These are phyloP conservation scores for Tuber indicum DNA, from an alignment of 495 filamentous ascomycete species.

Conservation along the genomic window DNA sequence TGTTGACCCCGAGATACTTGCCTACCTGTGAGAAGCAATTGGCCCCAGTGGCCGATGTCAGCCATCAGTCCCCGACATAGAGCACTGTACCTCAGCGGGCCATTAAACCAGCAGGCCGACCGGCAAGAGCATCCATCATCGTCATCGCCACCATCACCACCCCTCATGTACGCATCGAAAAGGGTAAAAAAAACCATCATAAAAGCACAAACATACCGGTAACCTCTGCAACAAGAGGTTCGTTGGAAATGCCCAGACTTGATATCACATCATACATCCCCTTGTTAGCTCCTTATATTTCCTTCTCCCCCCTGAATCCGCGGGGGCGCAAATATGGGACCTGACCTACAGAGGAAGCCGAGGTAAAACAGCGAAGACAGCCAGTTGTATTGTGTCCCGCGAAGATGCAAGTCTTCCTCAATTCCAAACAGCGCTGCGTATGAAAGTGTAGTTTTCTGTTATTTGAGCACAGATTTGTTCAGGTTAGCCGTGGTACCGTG, in stretches of 20 bases:
- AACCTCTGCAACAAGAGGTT: conserved; percentile 54
- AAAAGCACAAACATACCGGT: conserved; percentile 45
- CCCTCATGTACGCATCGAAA: background rate
- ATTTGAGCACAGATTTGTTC: conserved; percentile 10
- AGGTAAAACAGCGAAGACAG: conserved; percentile 58
- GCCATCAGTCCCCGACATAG: background rate
- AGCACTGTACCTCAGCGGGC: background rate
- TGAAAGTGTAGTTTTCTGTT: conserved; percentile 17
- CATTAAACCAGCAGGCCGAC: background rate
- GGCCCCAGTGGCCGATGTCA: conserved; percentile 7
- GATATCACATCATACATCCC: background rate
- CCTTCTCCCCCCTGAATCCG: background rate
- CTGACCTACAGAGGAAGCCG: conserved; percentile 47
- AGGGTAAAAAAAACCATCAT: background rate
- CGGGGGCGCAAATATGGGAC: background rate
- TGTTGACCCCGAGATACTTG: conserved; percentile 55
- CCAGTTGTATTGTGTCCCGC: conserved; percentile 56
- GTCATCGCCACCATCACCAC: background rate
- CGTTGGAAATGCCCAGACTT: conserved; percentile 46
- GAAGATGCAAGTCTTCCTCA: conserved; percentile 46
- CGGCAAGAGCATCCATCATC: background rate
- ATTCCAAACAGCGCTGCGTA: conserved; percentile 54
- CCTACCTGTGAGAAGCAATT: conserved; percentile 44
- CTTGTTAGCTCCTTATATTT: background rate
- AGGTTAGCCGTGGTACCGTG: background rate